Base-by-base conservation (phyloP, 2,329 filamentous ascomycete species). In the Pseudopithomyces maydicus region DNA sequence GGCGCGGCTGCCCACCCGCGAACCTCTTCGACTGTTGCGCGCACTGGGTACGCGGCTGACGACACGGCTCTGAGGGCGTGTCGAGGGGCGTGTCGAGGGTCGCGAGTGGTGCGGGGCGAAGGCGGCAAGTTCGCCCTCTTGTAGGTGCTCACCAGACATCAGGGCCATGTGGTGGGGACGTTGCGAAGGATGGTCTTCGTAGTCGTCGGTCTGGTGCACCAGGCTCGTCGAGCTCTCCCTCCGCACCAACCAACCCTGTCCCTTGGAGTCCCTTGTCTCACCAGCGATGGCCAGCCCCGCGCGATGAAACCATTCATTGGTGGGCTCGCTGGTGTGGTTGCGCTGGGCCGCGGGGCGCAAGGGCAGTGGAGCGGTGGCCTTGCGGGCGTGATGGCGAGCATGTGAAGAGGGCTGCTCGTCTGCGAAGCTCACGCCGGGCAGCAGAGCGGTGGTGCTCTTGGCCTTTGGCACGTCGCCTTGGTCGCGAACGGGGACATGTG, bases 201-300 rank as follows among this genome's bases (percentile, higher is more conserved):
- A 69, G 35, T 73, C 66, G 15, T 77, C 68, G 29, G 58, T 61
- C 15, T 80, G 73, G 1, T 74, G 69, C 10, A 80, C 79, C 2
- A 87, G 74, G 44, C 79, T 82, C 0, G 85, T 87, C 1, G 81
- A 82, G 58, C 81, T 85, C 59, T 84, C 81, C 23, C 84, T 77
- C 50, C 85, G 81, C 2, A 79, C 77, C 2, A 87, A 77, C 85
- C 85, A 88, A 54, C 81, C 82, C 66, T 87, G 85, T n/a, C 85
- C 85, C 63, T 88, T 87, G 55, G 81, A 81, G 63, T 88, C 85
- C 36, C 84, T 77, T 5, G 84, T 81, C 19, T 84, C 80, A 4
- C 82, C 81, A 2, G 84, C 82, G 5, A 87, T 81, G 0, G 81
- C 80, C 7, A 85, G 78, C 2, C 84, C 84, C 0, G 85, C 82